phyloP scores from a whole-genome alignment of 2,329 filamentous ascomycete species.

The Penicillium frequentans region DNA sequence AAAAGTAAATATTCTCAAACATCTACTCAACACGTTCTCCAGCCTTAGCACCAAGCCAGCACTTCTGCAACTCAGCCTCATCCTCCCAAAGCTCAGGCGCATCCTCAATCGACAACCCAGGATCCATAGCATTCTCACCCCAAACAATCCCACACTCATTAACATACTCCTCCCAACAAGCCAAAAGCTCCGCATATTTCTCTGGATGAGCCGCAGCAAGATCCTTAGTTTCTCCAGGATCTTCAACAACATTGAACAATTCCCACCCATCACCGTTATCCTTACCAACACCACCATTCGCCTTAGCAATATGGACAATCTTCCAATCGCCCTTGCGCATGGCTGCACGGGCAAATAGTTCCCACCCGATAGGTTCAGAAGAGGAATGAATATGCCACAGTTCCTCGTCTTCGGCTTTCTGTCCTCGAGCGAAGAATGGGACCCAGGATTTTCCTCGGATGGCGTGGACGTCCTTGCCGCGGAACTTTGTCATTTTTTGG shows the following conservation, averaged over 20 bases:
- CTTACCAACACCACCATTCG: constrained; percentile 8
- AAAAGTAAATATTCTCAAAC: background rate
- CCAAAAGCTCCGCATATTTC: constrained; percentile 8
- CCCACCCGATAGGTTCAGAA: constrained; percentile 18
- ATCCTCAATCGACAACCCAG: constrained; percentile 1
- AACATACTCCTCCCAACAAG: constrained; percentile 14
- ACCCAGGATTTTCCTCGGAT: constrained; percentile 18
- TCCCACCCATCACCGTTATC: constrained; percentile 11
- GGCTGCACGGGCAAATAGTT: constrained; percentile 16
- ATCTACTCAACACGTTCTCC: background rate
- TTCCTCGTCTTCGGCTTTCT: constrained; percentile 15
- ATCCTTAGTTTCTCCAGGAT: constrained; percentile 49
- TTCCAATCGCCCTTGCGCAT: constrained; percentile 19
- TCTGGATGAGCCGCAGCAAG: constrained; percentile 35
- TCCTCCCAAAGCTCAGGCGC: constrained; percentile 8
- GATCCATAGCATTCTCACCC: constrained; percentile 5
- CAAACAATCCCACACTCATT: constrained; percentile 22
- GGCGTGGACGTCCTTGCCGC: constrained; percentile 12
- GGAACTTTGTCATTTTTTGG: constrained; percentile 11
- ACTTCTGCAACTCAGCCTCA: constrained; percentile 11
- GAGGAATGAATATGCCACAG: constrained; percentile 20
- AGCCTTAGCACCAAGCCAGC: constrained; percentile 5
- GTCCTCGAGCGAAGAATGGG: constrained; percentile 6
- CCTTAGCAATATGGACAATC: constrained; percentile 16
- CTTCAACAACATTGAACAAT: constrained; percentile 23